Conservation (phyloP, 345 rosid genomes). For the Jatropha curcas region DNA sequence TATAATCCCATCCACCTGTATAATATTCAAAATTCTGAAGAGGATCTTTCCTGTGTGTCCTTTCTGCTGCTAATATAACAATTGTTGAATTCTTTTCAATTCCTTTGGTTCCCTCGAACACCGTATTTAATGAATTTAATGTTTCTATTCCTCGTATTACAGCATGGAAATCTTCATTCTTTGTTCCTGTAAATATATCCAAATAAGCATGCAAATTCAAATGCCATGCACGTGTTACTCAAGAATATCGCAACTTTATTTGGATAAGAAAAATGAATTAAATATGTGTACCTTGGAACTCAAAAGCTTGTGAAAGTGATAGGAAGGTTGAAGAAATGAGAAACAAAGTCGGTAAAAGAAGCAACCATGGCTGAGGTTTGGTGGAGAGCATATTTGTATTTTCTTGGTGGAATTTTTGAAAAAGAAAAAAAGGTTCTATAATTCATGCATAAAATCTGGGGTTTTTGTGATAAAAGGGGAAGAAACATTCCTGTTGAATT, state of each 20-base stretch:
- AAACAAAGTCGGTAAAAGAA: constrained; percentile 2
- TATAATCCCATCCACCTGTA: constrained; percentile 32
- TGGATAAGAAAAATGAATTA: background rate
- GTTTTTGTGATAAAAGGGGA: background rate
- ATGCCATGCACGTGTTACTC: too few relatives aligned
- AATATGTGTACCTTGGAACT: background rate
- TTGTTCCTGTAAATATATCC: background rate
- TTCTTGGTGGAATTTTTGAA: constrained; percentile 1
- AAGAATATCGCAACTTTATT: too few relatives aligned
- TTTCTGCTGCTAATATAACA: constrained; percentile 68
- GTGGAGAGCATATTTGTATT: constrained; percentile 8
- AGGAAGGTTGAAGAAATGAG: constrained; percentile 11
- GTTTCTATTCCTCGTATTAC: background rate
- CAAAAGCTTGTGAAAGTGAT: background rate
- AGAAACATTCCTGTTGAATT: background rate
- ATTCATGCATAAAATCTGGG: background rate
- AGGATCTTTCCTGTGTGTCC: constrained; percentile 54
- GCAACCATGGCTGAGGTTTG: background rate
- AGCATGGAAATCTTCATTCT: background rate
- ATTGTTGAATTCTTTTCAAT: constrained; percentile 45
- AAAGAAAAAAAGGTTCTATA: background rate
- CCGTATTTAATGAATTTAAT: background rate
- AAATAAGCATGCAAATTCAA: too few relatives aligned
- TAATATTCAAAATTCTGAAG: constrained; percentile 18
- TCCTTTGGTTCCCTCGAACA: background rate